Conservation (phyloP, 176 grass and related monocot species). For the Phragmites australis region DNA sequence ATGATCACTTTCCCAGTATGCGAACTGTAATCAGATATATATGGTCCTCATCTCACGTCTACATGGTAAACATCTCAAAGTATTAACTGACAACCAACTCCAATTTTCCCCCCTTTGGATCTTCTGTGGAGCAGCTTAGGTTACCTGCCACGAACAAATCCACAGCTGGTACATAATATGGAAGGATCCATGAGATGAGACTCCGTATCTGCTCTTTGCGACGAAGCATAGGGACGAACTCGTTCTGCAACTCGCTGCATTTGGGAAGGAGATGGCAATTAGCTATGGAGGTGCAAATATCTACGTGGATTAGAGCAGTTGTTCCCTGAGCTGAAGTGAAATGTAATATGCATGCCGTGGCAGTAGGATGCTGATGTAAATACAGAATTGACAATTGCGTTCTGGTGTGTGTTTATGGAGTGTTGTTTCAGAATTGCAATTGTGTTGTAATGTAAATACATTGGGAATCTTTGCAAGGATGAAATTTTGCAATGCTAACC, state of each 20-base stretch:
- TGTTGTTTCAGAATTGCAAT: not conserved
- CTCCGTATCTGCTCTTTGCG: not conserved
- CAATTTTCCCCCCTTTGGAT: not conserved
- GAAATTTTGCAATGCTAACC: not conserved
- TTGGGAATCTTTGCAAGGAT: not conserved
- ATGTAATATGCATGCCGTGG: not conserved
- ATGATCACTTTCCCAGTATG: slow-evolving; percentile 20
- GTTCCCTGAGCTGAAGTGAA: not conserved
- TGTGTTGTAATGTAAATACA: too few species aligned
- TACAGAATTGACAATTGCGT: not conserved
- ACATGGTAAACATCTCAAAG: not conserved
- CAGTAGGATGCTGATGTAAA: not conserved
- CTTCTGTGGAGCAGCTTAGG: slow-evolving; percentile 60
- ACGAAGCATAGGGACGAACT: not conserved
- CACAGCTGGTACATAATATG: slow-evolving; percentile 30
- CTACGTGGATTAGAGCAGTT: not conserved
- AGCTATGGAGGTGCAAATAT: not conserved
- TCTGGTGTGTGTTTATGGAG: not conserved
- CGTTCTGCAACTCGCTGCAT: not conserved
- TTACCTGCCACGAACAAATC: slow-evolving; percentile 45
- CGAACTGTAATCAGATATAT: not conserved
- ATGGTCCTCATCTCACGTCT: not conserved
- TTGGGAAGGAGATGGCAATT: not conserved
- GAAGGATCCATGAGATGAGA: not conserved
- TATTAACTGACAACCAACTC: not conserved